These are phyloP conservation scores for Apiotrichum gracile DNA, from an alignment of 1,284 basidiomycete genomes.

Conservation along the genomic window DNA sequence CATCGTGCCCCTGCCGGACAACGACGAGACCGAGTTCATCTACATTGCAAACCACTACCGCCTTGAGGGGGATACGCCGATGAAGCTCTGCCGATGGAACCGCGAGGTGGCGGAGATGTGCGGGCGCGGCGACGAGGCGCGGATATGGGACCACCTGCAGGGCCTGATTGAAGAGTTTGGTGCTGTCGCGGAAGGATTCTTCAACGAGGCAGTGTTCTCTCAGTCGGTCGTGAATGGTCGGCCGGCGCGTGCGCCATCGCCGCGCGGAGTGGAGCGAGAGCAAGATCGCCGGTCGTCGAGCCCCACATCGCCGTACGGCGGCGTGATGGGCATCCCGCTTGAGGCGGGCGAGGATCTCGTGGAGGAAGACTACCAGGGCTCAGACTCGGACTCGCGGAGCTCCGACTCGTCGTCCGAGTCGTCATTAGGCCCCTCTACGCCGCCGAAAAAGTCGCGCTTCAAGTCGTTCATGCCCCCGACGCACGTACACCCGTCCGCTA, in stretches of 20 bases:
- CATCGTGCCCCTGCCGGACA: constrained; percentile 22
- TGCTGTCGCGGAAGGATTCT: background rate
- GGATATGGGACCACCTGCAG: constrained; percentile 63
- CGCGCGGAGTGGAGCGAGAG: background rate
- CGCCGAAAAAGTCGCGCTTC: constrained; percentile 6
- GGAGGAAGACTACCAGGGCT: background rate
- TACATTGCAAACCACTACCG: constrained; percentile 63
- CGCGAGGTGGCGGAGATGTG: constrained; percentile 54
- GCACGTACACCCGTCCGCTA: background rate
- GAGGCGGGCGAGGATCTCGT: constrained; percentile 5
- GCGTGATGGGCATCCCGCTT: constrained; percentile 2
- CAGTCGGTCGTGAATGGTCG: background rate
- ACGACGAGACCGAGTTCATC: constrained; percentile 55
- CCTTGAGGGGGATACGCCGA: constrained; percentile 56
- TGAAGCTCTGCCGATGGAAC: constrained; percentile 50
- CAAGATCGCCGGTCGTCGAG: no score
- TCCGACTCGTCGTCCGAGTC: background rate
- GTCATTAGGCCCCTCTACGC: constrained; percentile 1
- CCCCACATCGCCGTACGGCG: background rate
- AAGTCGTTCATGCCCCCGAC: constrained; percentile 19
- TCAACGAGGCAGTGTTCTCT: constrained; percentile 25
- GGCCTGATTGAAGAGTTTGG: constrained; percentile 52
- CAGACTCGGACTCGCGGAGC: background rate
- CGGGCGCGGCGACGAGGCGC: constrained; percentile 58
- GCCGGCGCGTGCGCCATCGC: background rate